Evolutionary conservation across 805 yeast genomes (phyloP), one percentile per base, ranked within the genome.

Genomic region (Candida berthetii): DNA sequence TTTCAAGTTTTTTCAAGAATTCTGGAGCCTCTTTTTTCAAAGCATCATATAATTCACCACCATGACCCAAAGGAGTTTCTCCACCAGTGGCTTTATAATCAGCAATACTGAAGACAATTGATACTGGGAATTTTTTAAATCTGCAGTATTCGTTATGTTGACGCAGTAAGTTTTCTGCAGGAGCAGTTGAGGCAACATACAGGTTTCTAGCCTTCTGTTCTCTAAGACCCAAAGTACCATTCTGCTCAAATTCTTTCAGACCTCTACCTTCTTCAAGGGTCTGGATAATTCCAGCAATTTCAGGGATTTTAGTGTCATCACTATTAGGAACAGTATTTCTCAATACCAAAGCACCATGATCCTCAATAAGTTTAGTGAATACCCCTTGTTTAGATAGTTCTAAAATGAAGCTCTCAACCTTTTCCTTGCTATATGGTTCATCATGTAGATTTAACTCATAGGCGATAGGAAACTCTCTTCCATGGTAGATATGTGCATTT

Each of bases 71-170:
- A 15, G 68, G 66, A 16, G 66, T 62, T 31, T 53, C 62, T 18
- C 68, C 68, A 13, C 64, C 65, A 31, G 42, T 43, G 3, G 54
- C 58, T 14, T 43, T 42, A 33, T 43, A 47, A 22, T 47, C 49
- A 14, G 40, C 24, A 33, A 62, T 58, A 3, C 51, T 49, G 35
- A 60, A 60, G 34, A 48, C 49, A 28, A 59, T 43, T 4, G 45
- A 57, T 3, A 51, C 44, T 10, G 68, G 68, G 35, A 43, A 60
- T 20, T 47, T 45, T 8, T 43, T 46, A 39, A 59, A 64, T 35
- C 66, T 41, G 2, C 65, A 57, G 40, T 55, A 62, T 35, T 63
- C 67, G 40, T 60, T 61, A 46, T 63, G 68, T 39, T 62, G 66
- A 35, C 47, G 48, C 15, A 64, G 40, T 17, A 37, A 33, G 10